Evolutionary conservation across 805 yeast genomes (phyloP).

Genomic region (Wickerhamiella siamensis): DNA sequence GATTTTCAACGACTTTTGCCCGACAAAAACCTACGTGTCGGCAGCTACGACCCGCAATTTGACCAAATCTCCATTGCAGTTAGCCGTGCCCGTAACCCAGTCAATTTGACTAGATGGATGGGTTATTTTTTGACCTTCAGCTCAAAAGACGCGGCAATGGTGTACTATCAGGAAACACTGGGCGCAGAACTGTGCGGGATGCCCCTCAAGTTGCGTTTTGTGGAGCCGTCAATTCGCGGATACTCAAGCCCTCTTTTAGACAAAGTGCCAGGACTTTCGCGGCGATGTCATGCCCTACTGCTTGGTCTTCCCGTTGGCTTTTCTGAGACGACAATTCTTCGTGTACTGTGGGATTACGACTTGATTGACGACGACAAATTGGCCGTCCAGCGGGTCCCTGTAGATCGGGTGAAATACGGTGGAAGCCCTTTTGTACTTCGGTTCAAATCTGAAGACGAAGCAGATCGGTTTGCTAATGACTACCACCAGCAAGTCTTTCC

Average conservation of each 20-base stretch:
- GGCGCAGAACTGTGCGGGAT: constrained; percentile 39
- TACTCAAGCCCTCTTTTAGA: constrained; percentile 17
- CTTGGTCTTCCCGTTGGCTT: constrained; percentile 22
- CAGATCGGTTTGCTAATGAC: constrained; percentile 21
- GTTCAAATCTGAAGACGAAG: constrained; percentile 22
- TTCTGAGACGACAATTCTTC: constrained; percentile 14
- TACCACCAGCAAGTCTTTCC: constrained; percentile 20
- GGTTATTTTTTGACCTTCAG: constrained; percentile 42
- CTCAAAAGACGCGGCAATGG: constrained; percentile 34
- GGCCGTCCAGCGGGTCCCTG: constrained; percentile 23
- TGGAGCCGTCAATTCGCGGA: constrained; percentile 21
- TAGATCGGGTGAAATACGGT: constrained; percentile 21
- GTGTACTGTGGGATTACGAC: constrained; percentile 24
- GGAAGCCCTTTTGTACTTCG: constrained; percentile 23
- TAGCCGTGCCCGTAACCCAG: constrained; percentile 37
- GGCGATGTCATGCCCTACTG: constrained; percentile 20
- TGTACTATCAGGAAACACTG: constrained; percentile 36
- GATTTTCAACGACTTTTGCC: constrained; percentile 25
- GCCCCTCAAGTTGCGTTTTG: constrained; percentile 34
- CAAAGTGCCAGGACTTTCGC: constrained; percentile 15
- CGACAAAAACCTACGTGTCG: constrained; percentile 12
- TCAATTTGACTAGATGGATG: constrained; percentile 31
- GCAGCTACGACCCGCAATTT: constrained; percentile 12
- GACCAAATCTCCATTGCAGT: constrained; percentile 26
- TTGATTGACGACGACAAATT: constrained; percentile 21